Evolutionary conservation across 1,284 basidiomycete genomes (phyloP).

Genomic region (Cronartium ribicola): DNA sequence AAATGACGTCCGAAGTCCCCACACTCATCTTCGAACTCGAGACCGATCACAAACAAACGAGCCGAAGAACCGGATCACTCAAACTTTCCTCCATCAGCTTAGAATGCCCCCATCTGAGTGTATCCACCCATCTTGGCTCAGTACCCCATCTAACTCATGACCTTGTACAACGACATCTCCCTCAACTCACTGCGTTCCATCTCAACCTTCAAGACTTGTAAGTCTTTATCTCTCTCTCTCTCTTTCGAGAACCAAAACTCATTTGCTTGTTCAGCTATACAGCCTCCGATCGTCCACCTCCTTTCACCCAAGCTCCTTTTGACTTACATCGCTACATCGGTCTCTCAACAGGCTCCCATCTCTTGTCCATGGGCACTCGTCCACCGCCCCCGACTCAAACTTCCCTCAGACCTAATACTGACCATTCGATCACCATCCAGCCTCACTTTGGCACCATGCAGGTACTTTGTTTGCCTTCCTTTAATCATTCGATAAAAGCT

Average conservation of each 20-base stretch:
- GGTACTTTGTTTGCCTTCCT: background rate
- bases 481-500: background rate
- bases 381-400: background rate
- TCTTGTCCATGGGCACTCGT: background rate
- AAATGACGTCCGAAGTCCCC: too few species aligned
- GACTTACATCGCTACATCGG: slow-evolving; percentile 3
- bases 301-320: background rate
- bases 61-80: too few species aligned
- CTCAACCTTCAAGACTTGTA: background rate
- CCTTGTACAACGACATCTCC: background rate
- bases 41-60: too few species aligned
- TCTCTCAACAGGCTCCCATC: too few species aligned
- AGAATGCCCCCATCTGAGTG: too few species aligned
- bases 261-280: background rate
- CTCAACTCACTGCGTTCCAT: background rate
- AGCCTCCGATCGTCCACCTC: background rate
- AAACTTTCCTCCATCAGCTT: too few species aligned
- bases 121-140: background rate
- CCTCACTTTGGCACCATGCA: background rate
- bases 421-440: background rate
- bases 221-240: background rate
- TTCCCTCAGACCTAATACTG: background rate
- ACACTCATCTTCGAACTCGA: too few species aligned
- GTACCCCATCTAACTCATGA: slow-evolving; percentile 1
- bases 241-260: background rate